Percentiles rank a stretch among this genome's conserved stretches.
Conservation (phyloP, 305 asterid species). For the Rubia balearica region DNA sequence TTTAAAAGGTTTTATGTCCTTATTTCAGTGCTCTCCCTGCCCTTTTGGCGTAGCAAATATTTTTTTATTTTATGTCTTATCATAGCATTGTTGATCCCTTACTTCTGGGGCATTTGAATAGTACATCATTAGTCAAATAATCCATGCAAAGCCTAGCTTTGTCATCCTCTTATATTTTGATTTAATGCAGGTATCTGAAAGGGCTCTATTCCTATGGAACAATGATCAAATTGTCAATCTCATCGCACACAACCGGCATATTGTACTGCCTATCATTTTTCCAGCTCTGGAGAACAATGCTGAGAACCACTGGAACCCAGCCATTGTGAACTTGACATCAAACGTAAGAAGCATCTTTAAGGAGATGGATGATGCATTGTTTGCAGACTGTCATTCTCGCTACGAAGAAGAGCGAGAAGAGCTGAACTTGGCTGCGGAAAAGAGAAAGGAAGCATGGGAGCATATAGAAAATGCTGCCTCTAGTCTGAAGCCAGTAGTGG, state of each 20-base stretch:
- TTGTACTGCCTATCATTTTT: slow-evolving; percentile 56
- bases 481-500: slow-evolving; percentile 47
- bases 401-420: slow-evolving; percentile 38
- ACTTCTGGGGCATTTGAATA: slow-evolving; percentile 3
- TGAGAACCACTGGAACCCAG: slow-evolving; percentile 64
- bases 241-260: slow-evolving; percentile 52
- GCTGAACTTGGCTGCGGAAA: slow-evolving; percentile 22
- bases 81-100: not conserved
- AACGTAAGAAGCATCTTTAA: slow-evolving; percentile 48
- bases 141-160: not conserved
- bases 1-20: not conserved
- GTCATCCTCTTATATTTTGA: not conserved
- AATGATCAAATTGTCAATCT: slow-evolving; percentile 53
- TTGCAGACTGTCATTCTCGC: slow-evolving; percentile 39
- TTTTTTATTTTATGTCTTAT: not conserved
- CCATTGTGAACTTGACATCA: slow-evolving; percentile 53
- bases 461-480: slow-evolving; percentile 43
- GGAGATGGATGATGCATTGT: slow-evolving; percentile 56
- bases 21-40: not conserved
- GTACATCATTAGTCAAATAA: not conserved
- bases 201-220: slow-evolving; percentile 73
- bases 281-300: slow-evolving; percentile 65
- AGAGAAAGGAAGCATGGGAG: slow-evolving; percentile 48
- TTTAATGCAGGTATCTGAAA: slow-evolving; percentile 64
- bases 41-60: not conserved